Evolutionary conservation across 805 yeast genomes (phyloP), one percentile per base, ranked within the genome.

Genomic region (Ogataea nonfermentans): DNA sequence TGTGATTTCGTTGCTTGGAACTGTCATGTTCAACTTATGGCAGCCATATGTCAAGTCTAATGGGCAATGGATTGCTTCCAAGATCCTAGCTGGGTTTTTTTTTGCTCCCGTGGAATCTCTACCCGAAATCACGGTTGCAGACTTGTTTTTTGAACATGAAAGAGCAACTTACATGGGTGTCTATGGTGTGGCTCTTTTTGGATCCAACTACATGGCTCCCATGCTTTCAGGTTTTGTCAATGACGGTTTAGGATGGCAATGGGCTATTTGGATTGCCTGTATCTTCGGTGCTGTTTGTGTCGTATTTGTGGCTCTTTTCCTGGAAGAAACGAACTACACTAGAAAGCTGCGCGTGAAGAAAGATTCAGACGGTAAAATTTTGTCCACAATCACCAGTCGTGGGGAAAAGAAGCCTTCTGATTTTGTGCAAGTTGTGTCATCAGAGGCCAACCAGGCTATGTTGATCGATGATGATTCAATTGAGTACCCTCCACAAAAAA

Each of bases 121-220:
- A 17, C 74, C 74, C 26, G 76, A 73, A 49, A 67, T 74, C 17
- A 59, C 76, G 0, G 64, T 73, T 35, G 63, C 73, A 8, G 80
- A 74, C 52, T 51, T 74, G 31, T 74, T 67, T 49, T 76, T 73
- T 51, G 73, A 70, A 46, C 78, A 76, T 49, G 73, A 75, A 52
- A 59, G 76, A 46, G 74, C 74, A 5, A 58, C 64, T n/a, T 66
- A 66, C 27, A 61, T 73, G 65, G 69, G 71, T 25, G 51, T 76
- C 16, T 79, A 79, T 53, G 76, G 78, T 43, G 57, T 70, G 42
- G 75, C 81, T 10, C 64, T 81, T 12, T 66, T 77, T 25, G 67
- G 69, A 9, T 76, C 80, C 8, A 73, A 78, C 29, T 79, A 64
- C 49, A 57, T 76, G 41, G 83, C 82, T 4, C 83, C 84, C 4